These are phyloP conservation scores for Candida montana DNA, from an alignment of 805 yeast genomes.

Conservation along the genomic window DNA sequence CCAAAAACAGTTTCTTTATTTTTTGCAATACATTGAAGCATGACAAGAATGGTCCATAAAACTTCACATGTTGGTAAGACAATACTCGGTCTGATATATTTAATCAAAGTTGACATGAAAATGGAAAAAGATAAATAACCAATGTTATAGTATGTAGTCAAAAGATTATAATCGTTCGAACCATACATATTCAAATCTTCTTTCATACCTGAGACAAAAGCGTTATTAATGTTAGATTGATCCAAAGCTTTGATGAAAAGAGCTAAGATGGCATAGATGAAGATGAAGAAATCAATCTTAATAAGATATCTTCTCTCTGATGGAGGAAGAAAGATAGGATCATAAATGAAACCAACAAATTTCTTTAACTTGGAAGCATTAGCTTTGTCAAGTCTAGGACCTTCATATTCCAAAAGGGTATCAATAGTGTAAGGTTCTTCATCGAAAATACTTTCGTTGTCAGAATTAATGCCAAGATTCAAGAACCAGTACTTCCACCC, in stretches of 20 bases:
- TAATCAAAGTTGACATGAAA: constrained; percentile 3
- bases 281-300: constrained; percentile 12
- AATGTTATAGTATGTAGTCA: constrained; percentile 10
- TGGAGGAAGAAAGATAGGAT: constrained; percentile 9
- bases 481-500: neutral
- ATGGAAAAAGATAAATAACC: constrained; percentile 8
- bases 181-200: constrained; percentile 52
- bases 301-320: constrained; percentile 9
- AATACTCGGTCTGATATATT: constrained; percentile 7
- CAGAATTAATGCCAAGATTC: neutral
- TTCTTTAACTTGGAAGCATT: constrained; percentile 9
- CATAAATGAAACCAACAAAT: constrained; percentile 8
- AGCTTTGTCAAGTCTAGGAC: neutral
- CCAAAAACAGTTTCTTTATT: constrained; percentile 5
- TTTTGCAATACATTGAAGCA: constrained; percentile 7
- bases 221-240: constrained; percentile 52
- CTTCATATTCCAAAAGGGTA: constrained; percentile 4
- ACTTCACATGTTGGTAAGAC: constrained; percentile 10
- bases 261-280: constrained; percentile 10
- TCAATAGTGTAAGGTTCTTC: constrained; percentile 9
- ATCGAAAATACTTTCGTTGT: constrained; percentile 8
- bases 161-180: constrained; percentile 41
- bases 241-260: constrained; percentile 46
- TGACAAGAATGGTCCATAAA: constrained; percentile 9
- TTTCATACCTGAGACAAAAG: constrained; percentile 58